phyloP scores from a whole-genome alignment of 306 rosid genomes.

The Gleditsia sinensis region DNA sequence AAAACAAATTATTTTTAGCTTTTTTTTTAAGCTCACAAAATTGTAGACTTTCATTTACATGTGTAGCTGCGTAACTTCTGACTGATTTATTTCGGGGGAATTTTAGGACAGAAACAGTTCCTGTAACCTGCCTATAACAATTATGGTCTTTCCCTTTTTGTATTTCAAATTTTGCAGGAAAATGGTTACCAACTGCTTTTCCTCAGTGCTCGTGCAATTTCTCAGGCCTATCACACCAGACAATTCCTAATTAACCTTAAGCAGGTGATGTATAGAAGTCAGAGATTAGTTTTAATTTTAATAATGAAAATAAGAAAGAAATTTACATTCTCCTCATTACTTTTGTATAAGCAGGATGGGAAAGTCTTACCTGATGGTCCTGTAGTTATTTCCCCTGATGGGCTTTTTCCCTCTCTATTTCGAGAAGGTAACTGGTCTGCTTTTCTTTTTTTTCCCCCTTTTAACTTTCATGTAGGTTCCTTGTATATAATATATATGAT shows the following conservation, averaged over 20 bases:
- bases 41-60: not conserved
- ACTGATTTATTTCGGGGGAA: constrained; percentile 12
- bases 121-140: constrained; percentile 1
- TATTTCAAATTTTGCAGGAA: constrained; percentile 62
- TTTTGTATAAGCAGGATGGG: constrained; percentile 66
- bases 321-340: constrained; percentile 24
- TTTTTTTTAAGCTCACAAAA: constrained; percentile 31
- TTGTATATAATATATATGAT: not conserved
- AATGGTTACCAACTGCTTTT: constrained; percentile 94
- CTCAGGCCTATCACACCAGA: constrained; percentile 85
- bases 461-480: not conserved
- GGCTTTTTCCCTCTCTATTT: constrained; percentile 91
- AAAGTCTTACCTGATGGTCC: constrained; percentile 95
- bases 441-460: constrained; percentile 19
- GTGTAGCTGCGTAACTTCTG: constrained; percentile 9
- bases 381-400: constrained; percentile 95
- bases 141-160: constrained; percentile 14
- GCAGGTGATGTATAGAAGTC: constrained; percentile 62
- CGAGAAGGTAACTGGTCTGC: constrained; percentile 75
- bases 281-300: constrained; percentile 29
- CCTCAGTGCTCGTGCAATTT: constrained; percentile 97
- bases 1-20: constrained; percentile 16
- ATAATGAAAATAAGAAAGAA: constrained; percentile 11
- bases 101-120: constrained; percentile 21
- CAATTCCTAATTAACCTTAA: constrained; percentile 88